Percentiles rank a stretch among this genome's conserved stretches.
These are phyloP conservation scores for Umbelopsis isabellina DNA, from an alignment of 192 early-diverging fungal genomes.

Conservation along the genomic window DNA sequence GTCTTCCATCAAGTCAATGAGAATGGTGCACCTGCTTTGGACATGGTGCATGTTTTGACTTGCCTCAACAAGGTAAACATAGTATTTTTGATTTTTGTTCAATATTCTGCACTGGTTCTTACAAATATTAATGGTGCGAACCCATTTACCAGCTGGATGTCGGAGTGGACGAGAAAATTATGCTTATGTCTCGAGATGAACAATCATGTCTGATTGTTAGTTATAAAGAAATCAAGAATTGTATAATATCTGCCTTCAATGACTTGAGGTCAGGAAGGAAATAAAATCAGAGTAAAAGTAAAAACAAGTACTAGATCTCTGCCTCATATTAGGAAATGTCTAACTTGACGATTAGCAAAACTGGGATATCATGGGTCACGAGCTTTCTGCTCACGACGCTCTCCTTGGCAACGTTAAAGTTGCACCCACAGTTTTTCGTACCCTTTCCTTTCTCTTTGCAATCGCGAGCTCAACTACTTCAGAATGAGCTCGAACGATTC, in stretches of 20 bases:
- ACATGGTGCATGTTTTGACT: constrained; percentile 90
- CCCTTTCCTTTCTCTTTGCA: no score
- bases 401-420: neutral
- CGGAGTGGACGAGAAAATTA: constrained; percentile 91
- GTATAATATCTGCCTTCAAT: constrained; percentile 84
- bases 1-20: constrained; percentile 96
- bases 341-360: neutral
- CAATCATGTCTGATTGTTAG: constrained; percentile 96
- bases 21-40: constrained; percentile 78
- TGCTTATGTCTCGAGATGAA: constrained; percentile 95
- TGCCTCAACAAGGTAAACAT: constrained; percentile 90
- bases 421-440: no score
- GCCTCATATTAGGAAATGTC: neutral
- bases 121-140: neutral
- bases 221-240: constrained; percentile 93
- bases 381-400: neutral
- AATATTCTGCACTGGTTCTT: neutral
- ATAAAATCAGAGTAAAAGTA: constrained; percentile 25
- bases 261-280: constrained; percentile 64
- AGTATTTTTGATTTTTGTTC: neutral
- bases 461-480: no score
- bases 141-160: constrained; percentile 79
- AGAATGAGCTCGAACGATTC: neutral
- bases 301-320: neutral
- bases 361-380: neutral